Evolutionary conservation across 306 rosid genomes (phyloP), one percentile per base, ranked within the genome.

Genomic region (Sindora glabra): DNA sequence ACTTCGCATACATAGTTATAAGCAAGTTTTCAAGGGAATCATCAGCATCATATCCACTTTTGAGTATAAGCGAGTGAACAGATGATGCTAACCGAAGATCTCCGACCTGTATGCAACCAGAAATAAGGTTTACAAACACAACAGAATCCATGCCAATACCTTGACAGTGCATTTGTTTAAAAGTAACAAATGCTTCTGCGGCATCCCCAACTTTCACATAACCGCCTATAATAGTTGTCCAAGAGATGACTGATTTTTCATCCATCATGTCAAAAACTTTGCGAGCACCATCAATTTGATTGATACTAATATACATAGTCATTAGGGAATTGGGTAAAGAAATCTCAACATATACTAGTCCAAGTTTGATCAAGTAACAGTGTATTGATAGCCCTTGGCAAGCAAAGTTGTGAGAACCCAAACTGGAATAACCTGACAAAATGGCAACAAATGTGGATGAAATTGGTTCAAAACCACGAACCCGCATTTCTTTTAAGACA

Each of bases 1-100:
- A 84, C 49, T 81, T 81, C 55, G 81, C 74, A 51, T 81, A 75
- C 86, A 74, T 72, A 46, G 64, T 73, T 60, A 77, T 76, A 58
- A 81, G 81, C 38, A 56, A 65, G 32, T 77, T 81, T 70, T 73
- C 73, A 58, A 79, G 30, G 48, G 83, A 60, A 60, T 48, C 79
- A 59, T 36, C 73, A 62, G 30, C 64, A 48, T 53, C 58, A 36
- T 77, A 84, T 47, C 89, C 79, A 19, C 33, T 77, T 75, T 67
- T 81, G 77, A 77, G 77, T 69, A 65, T 56, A 61, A 70, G 64
- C 48, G 74, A 60, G 57, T 78, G 83, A 78, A 74, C 25, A 4
- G 74, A 65, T 8, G 77, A 69, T 55, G 77, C 74, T 61, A 69
- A 37, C 61, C 38, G 59, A 56, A 44, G 56, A 26, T 74, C 59